Percentiles rank a stretch among this genome's conserved stretches.
phyloP scores from a whole-genome alignment of 1,139 yeast genomes.

The Protomyces inundatus region DNA sequence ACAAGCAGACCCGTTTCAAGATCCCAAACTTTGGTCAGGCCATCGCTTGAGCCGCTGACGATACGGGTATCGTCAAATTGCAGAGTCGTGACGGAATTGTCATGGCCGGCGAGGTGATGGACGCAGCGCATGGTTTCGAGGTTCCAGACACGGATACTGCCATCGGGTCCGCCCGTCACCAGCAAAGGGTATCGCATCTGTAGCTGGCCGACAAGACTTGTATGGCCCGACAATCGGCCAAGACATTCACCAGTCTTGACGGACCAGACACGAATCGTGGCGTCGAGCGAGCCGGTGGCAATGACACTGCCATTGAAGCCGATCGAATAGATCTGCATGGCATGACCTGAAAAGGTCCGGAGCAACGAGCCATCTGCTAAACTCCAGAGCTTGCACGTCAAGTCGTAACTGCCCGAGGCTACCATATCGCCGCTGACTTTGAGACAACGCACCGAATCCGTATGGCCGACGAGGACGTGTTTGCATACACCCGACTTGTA shows the following conservation, averaged over 20 bases:
- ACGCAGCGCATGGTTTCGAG: conserved; percentile 67
- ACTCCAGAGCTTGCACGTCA: conserved; percentile 90
- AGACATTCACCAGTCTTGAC: conserved; percentile 65
- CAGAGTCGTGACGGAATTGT: conserved; percentile 86
- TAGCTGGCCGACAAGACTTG: conserved; percentile 80
- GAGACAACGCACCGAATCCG: conserved; percentile 80
- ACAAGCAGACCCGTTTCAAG: conserved; percentile 59
- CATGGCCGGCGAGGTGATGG: conserved; percentile 75
- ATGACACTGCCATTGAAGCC: conserved; percentile 71
- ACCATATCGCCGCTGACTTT: conserved; percentile 80
- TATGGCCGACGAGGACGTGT: conserved; percentile 73
- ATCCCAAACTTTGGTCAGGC: conserved; percentile 81
- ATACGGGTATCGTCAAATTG: conserved; percentile 80
- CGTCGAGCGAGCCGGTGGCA: conserved; percentile 80
- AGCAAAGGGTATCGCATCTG: conserved; percentile 70
- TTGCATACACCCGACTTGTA: conserved; percentile 64
- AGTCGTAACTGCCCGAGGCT: conserved; percentile 87
- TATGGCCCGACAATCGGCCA: conserved; percentile 72
- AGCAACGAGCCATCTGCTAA: conserved; percentile 66
- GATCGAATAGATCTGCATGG: conserved; percentile 79
- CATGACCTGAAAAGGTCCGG: conserved; percentile 74
- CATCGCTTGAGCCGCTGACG: conserved; percentile 75
- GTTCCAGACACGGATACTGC: conserved; percentile 88
- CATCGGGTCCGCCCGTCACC: conserved; percentile 96
- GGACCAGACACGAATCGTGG: conserved; percentile 86